Evolutionary conservation across 139 green algal species (phyloP), one percentile per base, ranked within the genome.

Genomic region (Zygnema cylindricum): DNA sequence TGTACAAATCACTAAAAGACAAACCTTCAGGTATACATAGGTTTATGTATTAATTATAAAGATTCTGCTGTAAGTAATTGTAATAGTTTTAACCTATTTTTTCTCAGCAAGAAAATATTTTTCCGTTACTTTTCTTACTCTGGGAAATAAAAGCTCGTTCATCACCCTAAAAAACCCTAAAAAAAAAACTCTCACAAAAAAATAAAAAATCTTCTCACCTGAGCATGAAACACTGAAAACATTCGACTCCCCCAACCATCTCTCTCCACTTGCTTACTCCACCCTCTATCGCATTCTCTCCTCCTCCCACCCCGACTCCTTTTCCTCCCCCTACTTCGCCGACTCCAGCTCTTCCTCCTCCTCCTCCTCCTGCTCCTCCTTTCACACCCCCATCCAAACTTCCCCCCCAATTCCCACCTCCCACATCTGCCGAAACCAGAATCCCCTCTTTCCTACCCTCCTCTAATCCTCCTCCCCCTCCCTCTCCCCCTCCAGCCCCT

Each of bases 171-270:
- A n/a, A n/a, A n/a, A n/a, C n/a, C n/a, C n/a, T n/a, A n/a, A n/a
- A n/a, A n/a, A n/a, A n/a, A n/a, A n/a, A n/a, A n/a, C n/a, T n/a
- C n/a, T n/a, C n/a, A n/a, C n/a, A n/a, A n/a, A n/a, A n/a, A n/a
- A n/a, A n/a, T n/a, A n/a, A n/a, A n/a, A n/a, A n/a, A n/a, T n/a
- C 71, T 79, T 16, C 76, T 54, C 84, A 89, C 69, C 30, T 89
- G 38, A 89, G 42, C 41, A 40, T 78, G 30, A 86, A 11, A 1
- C 75, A 38, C 7, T 88, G 76, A 38, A 57, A 86, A 73, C 77
- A 86, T 32, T 86, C 76, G n/a, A 86, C 76, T 2, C 43, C 83
- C 7, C 76, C 71, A 36, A 76, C 63, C 21, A 43, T 42, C 32
- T 42, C 39, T 21, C 76, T 55, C 69, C 69, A 86, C 23, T 81